A percentile compares a stretch with the other conserved stretches of the same genome.
phyloP scores from a whole-genome alignment of 2,329 filamentous ascomycete genomes.

The Fusarium brevicatenulatum region DNA sequence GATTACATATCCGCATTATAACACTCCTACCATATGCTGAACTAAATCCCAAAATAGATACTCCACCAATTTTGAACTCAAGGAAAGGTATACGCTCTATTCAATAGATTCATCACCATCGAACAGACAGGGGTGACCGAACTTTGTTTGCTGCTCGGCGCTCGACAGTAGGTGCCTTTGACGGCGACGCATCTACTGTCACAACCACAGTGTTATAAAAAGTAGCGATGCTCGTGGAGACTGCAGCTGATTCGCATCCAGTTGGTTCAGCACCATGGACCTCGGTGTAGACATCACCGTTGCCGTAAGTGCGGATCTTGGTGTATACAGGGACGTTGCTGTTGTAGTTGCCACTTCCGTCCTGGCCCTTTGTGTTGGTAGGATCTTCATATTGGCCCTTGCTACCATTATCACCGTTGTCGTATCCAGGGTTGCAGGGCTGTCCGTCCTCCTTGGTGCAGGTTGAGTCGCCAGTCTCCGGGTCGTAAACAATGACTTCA shows the following conservation, averaged over 20 bases:
- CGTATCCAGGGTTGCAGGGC: conserved; percentile 37
- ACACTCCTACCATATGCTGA: not conserved
- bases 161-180: conserved; percentile 12
- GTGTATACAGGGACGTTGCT: conserved; percentile 24
- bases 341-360: conserved; percentile 6
- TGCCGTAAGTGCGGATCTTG: conserved; percentile 28
- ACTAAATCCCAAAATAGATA: not conserved
- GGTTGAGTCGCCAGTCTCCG: conserved; percentile 44
- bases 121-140: conserved; percentile 25
- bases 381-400: conserved; percentile 20
- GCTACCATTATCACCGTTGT: conserved; percentile 9
- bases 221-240: conserved; percentile 48
- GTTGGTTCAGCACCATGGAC: conserved; percentile 19
- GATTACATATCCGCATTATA: conserved; percentile 17
- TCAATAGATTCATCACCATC: conserved; percentile 17
- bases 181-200: conserved; percentile 40
- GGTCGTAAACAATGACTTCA: conserved; percentile 47
- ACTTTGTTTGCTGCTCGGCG: conserved; percentile 11
- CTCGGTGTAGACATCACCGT: conserved; percentile 23
- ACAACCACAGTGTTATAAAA: conserved; percentile 52
- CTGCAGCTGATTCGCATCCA: conserved; percentile 37
- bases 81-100: conserved; percentile 1
- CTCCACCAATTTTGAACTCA: conserved; percentile 1
- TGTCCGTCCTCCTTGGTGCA: conserved; percentile 45
- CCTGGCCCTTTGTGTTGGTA: conserved; percentile 19